Conservation (phyloP, 2,329 filamentous ascomycete genomes). For the Moelleriella libera region DNA sequence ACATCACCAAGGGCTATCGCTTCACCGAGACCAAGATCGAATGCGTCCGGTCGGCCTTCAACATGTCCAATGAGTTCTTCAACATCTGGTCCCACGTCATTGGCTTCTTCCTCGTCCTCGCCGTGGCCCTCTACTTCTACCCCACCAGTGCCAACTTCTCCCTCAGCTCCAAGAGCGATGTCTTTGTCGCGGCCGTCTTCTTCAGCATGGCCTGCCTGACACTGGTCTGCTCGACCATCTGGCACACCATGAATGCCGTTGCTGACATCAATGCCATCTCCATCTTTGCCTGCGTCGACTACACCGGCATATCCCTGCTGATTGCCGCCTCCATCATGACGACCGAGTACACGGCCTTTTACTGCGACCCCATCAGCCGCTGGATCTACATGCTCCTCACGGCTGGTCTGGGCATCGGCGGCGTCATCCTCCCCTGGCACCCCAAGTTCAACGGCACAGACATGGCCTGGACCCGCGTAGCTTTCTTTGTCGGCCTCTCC, state of each 20-base stretch:
- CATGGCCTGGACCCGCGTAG: constrained; percentile 85
- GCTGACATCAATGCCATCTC: constrained; percentile 82
- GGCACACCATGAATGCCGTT: constrained; percentile 98
- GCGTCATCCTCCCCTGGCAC: constrained; percentile 90
- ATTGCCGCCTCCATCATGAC: constrained; percentile 96
- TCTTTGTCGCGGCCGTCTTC: constrained; percentile 85
- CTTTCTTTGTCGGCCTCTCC: constrained; percentile 79
- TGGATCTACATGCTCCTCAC: constrained; percentile 79
- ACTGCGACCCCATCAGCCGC: constrained; percentile 81
- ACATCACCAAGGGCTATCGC: constrained; percentile 83
- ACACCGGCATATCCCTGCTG: constrained; percentile 89
- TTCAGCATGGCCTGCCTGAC: constrained; percentile 95
- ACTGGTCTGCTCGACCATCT: constrained; percentile 85
- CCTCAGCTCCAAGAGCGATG: constrained; percentile 72
- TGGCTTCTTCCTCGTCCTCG: constrained; percentile 74
- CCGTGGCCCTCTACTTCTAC: constrained; percentile 92
- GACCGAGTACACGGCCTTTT: constrained; percentile 96
- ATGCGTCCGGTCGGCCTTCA: constrained; percentile 72
- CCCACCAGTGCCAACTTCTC: constrained; percentile 77
- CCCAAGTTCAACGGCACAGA: constrained; percentile 85
- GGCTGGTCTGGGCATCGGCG: constrained; percentile 65
- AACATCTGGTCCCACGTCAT: constrained; percentile 97
- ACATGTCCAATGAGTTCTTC: constrained; percentile 80
- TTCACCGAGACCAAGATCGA: constrained; percentile 87
- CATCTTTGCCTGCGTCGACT: constrained; percentile 94